Evolutionary conservation across 2,329 filamentous ascomycete species (phyloP), one percentile per base, ranked within the genome.

Genomic region (Pseudogymnoascus sp.): DNA sequence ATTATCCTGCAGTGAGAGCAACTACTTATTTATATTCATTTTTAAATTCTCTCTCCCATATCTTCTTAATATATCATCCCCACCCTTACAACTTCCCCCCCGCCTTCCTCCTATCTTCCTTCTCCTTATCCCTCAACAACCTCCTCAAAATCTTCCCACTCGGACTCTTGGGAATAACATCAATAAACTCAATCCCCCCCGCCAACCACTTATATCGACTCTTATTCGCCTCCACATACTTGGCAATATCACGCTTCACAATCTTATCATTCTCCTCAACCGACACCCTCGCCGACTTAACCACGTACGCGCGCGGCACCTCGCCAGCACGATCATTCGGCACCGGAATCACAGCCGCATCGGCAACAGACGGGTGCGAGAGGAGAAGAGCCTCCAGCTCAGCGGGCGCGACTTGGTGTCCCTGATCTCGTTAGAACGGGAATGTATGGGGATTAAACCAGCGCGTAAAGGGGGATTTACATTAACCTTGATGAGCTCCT

Each of bases 321-420:
- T 90, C 87, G 1, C 84, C 86, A 4, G 84, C 81, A 12, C 78
- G 76, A 16, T 83, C 79, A 63, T 87, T 80, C 0, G 86, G 88
- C 1, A 92, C 79, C 12, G 87, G 86, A 67, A 95, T 91, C 6
- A 96, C 90, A 12, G 90, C 86, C 68, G 86, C 89, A 75, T 96
- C 90, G 47, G 85, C 84, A n/a, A 95, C 90, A 10, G 81, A 80
- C 0, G 86, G 84, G 72, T 93, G 90, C 0, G 86, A 83, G 12
- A 96, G 83, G 4, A 96, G 80, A 70, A 91, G 88, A 1, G 89
- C 87, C 76, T 96, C 90, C 1, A 96, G 83, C 73, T 95, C 90
- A 1, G 90, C 90, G 0, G 90, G 90, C 0, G 90, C 89, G 21
- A 95, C 90, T 85, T 95, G 90, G 65, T 88, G 79, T 64, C 90